Evolutionary conservation across 23 red algal species (phyloP).

Genomic region (Gracilaria vermiculophylla): DNA sequence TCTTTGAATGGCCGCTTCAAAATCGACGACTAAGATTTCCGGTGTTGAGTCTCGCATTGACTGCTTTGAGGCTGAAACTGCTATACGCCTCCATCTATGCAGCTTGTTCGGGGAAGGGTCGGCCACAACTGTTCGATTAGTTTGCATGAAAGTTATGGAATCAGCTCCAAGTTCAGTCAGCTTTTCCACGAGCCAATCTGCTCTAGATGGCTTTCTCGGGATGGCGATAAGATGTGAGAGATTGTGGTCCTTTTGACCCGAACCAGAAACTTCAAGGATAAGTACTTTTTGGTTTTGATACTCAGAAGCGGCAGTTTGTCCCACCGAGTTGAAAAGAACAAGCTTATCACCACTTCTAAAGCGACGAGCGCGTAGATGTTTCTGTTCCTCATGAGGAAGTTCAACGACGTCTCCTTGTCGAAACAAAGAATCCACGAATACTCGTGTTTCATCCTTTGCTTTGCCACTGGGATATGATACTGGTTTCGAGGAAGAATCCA

Average conservation of each 20-base stretch:
- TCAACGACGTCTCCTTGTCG: not conserved
- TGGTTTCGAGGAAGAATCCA: not conserved
- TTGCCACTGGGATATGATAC: constrained; percentile 16
- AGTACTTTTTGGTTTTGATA: not conserved
- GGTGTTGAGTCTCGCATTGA: constrained; percentile 50
- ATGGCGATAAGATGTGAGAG: constrained; percentile 25
- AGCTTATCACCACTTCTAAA: constrained; percentile 31
- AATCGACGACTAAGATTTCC: not conserved
- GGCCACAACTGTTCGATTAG: not conserved
- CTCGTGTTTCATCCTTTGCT: constrained; percentile 6
- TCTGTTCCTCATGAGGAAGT: constrained; percentile 30
- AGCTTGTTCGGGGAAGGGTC: not conserved
- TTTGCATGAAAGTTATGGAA: constrained; percentile 24
- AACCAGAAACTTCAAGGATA: not conserved
- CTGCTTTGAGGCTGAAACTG: constrained; percentile 87
- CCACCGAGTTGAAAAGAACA: constrained; percentile 43
- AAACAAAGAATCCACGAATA: constrained; percentile 20
- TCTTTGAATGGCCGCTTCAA: not conserved
- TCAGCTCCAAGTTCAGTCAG: constrained; percentile 80
- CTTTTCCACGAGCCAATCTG: constrained; percentile 91
- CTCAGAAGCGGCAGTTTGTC: constrained; percentile 26
- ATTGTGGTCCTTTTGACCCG: not conserved
- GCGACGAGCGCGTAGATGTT: constrained; percentile 69
- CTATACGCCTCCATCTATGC: constrained; percentile 65
- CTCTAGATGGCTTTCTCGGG: constrained; percentile 37